Conservation (phyloP, 2,329 filamentous ascomycete genomes). For the Zasmidium citrigriseum region DNA sequence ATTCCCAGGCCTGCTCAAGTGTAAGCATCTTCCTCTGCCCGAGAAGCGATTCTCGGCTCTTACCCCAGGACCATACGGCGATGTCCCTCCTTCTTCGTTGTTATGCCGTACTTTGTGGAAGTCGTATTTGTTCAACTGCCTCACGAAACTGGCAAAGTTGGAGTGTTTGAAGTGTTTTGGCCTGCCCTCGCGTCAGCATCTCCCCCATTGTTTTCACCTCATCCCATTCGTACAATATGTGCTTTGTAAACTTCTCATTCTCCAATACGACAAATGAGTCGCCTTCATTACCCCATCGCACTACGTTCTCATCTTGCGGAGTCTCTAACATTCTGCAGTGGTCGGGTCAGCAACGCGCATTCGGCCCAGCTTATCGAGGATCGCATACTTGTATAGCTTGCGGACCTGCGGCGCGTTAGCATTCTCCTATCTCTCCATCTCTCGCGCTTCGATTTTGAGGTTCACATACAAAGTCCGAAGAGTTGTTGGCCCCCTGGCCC, state of each 20-base stretch:
- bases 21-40: constrained; percentile 32
- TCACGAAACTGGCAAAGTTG: constrained; percentile 76
- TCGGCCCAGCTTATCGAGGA: background rate
- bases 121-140: constrained; percentile 64
- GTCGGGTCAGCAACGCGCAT: constrained; percentile 5
- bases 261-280: constrained; percentile 97
- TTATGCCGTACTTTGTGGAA: constrained; percentile 97
- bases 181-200: background rate
- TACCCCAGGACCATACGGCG: constrained; percentile 79
- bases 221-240: constrained; percentile 62
- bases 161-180: constrained; percentile 94
- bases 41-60: constrained; percentile 22
- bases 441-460: constrained; percentile 2
- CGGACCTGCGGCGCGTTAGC: constrained; percentile 66
- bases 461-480: constrained; percentile 81
- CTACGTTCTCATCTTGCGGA: constrained; percentile 86
- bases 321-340: constrained; percentile 86
- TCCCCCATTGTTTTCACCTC: background rate
- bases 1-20: constrained; percentile 76
- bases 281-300: constrained; percentile 91
- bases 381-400: constrained; percentile 91
- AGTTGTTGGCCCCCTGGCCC: constrained; percentile 65
- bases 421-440: background rate
- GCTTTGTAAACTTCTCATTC: constrained; percentile 98
- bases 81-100: constrained; percentile 81